Conservation (phyloP, 768 basidiomycete genomes). For the Mycena albidolilacea region DNA sequence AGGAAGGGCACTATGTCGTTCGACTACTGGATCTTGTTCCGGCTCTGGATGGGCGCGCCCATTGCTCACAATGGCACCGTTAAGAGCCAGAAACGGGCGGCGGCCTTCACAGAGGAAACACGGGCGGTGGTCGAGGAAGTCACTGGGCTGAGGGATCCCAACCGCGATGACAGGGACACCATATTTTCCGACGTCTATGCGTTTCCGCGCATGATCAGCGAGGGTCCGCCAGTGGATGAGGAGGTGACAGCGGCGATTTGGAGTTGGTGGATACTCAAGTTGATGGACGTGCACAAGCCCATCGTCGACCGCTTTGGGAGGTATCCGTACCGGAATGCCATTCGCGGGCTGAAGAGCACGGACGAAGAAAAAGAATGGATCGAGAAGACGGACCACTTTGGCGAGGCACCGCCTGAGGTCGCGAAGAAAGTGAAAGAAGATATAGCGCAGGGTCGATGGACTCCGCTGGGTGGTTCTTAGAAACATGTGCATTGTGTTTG, state of each 20-base stretch:
- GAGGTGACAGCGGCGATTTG: background rate
- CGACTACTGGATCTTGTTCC: background rate
- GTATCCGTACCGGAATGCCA: background rate
- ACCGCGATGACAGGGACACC: background rate
- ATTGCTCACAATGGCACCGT: background rate
- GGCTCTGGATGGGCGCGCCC: background rate
- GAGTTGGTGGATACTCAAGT: background rate
- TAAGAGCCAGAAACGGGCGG: background rate
- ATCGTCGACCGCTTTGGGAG: constrained; percentile 2
- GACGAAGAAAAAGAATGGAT: background rate
- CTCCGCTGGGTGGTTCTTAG: background rate
- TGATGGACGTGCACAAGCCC: constrained; percentile 5
- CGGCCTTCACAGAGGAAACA: background rate
- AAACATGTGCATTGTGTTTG: background rate
- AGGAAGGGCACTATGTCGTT: background rate
- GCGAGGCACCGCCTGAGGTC: background rate
- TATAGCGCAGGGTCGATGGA: background rate
- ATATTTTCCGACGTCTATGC: background rate
- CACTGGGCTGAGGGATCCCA: background rate
- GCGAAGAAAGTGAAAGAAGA: constrained; percentile 8
- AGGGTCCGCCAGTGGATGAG: background rate
- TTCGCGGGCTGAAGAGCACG: background rate
- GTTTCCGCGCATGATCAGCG: background rate
- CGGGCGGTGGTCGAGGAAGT: background rate
- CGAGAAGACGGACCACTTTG: background rate